Evolutionary conservation across 1,284 basidiomycete species (phyloP).

Genomic region (Trichosporon asahii): DNA sequence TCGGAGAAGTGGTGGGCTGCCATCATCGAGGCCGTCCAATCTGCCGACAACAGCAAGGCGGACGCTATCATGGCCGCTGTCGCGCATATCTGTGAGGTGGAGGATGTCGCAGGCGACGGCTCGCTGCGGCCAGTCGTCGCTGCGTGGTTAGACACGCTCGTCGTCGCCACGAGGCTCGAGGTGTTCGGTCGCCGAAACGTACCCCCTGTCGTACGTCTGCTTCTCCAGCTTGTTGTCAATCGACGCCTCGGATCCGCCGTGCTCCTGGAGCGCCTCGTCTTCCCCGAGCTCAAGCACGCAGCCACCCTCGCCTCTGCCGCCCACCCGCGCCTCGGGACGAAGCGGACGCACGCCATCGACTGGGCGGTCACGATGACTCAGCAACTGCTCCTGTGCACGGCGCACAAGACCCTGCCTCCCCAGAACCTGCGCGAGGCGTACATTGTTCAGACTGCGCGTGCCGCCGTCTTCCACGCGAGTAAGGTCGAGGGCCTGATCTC

Average conservation of each 20-base stretch:
- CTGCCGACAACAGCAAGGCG: conserved; percentile 18
- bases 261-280: conserved; percentile 35
- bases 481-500: conserved; percentile 39
- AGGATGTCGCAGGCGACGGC: conserved; percentile 23
- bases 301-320: conserved; percentile 26
- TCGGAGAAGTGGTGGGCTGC: conserved; percentile 36
- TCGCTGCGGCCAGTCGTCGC: conserved; percentile 26
- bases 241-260: conserved; percentile 33
- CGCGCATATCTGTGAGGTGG: conserved; percentile 33
- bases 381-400: conserved; percentile 39
- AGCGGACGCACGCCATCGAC: conserved; percentile 32
- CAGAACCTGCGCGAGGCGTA: conserved; percentile 37
- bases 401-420: conserved; percentile 35
- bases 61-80: conserved; percentile 22
- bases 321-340: conserved; percentile 31
- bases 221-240: conserved; percentile 35
- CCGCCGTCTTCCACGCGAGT: conserved; percentile 33
- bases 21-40: conserved; percentile 30
- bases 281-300: conserved; percentile 38
- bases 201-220: conserved; percentile 25
- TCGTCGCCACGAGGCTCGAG: conserved; percentile 25
- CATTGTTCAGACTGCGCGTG: conserved; percentile 38
- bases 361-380: conserved; percentile 35
- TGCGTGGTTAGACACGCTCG: conserved; percentile 29
- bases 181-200: conserved; percentile 28